These are phyloP conservation scores for Amanita subjunquillea DNA, from an alignment of 768 basidiomycete genomes.

Conservation along the genomic window DNA sequence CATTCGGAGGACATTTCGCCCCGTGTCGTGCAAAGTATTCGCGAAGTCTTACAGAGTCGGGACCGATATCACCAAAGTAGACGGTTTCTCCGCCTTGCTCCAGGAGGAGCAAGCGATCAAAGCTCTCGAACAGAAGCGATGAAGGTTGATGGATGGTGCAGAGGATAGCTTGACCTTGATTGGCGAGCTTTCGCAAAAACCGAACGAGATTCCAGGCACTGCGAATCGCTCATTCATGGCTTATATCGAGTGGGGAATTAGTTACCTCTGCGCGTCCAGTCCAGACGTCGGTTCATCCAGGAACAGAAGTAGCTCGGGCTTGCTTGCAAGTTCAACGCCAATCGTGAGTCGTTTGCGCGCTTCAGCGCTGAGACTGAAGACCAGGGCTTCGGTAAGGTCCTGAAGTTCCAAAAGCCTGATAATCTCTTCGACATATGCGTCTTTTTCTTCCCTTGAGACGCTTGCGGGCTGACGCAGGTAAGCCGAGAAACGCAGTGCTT, in stretches of 20 bases:
- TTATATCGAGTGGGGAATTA: neutral
- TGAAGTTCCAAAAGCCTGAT: conserved; percentile 80
- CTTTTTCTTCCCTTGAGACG: conserved; percentile 63
- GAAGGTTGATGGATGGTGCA: conserved; percentile 91
- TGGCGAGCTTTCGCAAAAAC: conserved; percentile 74
- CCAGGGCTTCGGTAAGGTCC: conserved; percentile 74
- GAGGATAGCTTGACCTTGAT: conserved; percentile 80
- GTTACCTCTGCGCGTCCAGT: conserved; percentile 31
- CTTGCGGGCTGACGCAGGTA: conserved; percentile 69
- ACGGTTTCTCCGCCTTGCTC: conserved; percentile 82
- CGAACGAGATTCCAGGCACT: conserved; percentile 78
- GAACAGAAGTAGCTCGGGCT: conserved; percentile 70
- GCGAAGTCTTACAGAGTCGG: conserved; percentile 55
- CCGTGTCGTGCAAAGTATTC: conserved; percentile 73
- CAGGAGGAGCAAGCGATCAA: conserved; percentile 60
- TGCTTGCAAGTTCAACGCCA: conserved; percentile 85
- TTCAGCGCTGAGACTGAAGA: conserved; percentile 57
- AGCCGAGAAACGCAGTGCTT: conserved; percentile 79
- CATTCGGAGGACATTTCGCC: conserved; percentile 61
- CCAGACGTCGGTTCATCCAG: conserved; percentile 42
- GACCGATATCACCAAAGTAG: conserved; percentile 88
- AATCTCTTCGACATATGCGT: conserved; percentile 72
- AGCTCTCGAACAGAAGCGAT: conserved; percentile 77
- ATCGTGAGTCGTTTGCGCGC: conserved; percentile 83
- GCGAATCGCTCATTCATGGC: conserved; percentile 35